Percentiles rank a stretch among this genome's conserved stretches.
Evolutionary conservation across 139 green algal genomes (phyloP).

Genomic region (Chlorella sp.): DNA sequence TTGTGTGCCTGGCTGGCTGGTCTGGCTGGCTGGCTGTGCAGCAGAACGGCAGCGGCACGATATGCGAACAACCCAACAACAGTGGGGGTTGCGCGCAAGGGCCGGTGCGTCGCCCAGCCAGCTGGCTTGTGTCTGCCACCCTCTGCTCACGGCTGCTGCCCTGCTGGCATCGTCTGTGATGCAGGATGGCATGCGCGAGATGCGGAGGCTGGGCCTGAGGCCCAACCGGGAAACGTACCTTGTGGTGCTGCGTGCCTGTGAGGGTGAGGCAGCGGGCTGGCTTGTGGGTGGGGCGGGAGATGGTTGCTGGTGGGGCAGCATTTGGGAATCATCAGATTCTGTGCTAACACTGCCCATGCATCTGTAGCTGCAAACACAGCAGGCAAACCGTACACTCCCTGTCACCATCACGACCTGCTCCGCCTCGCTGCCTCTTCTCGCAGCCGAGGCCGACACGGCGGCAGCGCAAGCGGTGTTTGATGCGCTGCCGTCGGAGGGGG

Average conservation of each 20-base stretch:
- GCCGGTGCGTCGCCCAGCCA: too few species aligned
- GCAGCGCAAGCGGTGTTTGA: background rate
- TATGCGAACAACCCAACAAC: too few species aligned
- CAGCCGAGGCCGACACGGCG: background rate
- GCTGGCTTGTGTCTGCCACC: background rate
- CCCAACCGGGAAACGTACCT: slow-evolving; percentile 9
- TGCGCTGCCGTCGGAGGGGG: background rate
- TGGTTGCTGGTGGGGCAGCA: too few species aligned
- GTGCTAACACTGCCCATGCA: too few species aligned
- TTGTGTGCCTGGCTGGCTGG: background rate
- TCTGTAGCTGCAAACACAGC: too few species aligned
- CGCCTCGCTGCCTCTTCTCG: background rate
- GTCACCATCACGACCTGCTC: background rate
- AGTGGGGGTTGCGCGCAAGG: too few species aligned
- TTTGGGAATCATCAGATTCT: too few species aligned
- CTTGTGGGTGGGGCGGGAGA: too few species aligned
- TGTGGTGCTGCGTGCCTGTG: slow-evolving; percentile 5
- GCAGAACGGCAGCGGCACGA: background rate
- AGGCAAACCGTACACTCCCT: background rate
- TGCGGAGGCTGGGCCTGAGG: slow-evolving; percentile 19
- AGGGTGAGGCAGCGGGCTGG: background rate
- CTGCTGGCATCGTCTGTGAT: background rate
- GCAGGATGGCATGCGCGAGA: slow-evolving; percentile 23
- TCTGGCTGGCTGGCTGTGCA: background rate
- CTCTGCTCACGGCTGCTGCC: background rate